A percentile compares a stretch with the other conserved stretches of the same genome.
Evolutionary conservation across 495 filamentous ascomycete genomes (phyloP).

Genomic region (Baudoinia panamericana): DNA sequence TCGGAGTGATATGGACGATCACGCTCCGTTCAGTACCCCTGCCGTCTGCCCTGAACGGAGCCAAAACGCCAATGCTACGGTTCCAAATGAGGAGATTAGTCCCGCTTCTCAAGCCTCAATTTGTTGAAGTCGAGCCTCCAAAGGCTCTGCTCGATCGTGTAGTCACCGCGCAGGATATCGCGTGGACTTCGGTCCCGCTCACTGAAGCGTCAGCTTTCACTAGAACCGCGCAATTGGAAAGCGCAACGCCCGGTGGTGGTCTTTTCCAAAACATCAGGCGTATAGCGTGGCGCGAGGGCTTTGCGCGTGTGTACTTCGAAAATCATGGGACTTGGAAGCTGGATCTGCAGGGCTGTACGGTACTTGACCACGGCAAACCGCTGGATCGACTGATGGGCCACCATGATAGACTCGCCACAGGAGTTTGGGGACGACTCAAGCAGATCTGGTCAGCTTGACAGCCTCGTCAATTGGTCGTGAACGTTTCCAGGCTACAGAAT

Average conservation of each 20-base stretch:
- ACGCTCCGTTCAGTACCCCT: neutral
- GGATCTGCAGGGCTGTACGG: conserved; percentile 12
- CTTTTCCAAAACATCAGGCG: conserved; percentile 5
- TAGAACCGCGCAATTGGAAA: neutral
- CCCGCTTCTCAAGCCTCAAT: conserved; percentile 4
- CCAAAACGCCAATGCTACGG: neutral
- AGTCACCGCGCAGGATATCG: conserved; percentile 1
- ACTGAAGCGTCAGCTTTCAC: neutral
- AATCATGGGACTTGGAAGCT: conserved; percentile 11
- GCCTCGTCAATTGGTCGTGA: too few species aligned
- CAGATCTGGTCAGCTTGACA: too few species aligned
- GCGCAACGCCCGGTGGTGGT: too few species aligned
- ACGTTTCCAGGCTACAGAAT: too few species aligned
- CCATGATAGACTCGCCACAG: too few species aligned
- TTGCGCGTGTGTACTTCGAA: conserved; percentile 4
- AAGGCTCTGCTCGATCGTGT: conserved; percentile 4
- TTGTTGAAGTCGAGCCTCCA: neutral
- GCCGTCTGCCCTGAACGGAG: too few species aligned
- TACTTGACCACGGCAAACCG: too few species aligned
- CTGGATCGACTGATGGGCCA: too few species aligned
- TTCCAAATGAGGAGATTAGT: neutral
- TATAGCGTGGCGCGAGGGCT: conserved; percentile 12
- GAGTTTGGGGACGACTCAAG: too few species aligned
- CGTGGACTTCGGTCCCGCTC: neutral
- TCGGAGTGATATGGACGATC: conserved; percentile 3